Evolutionary conservation across 2,329 filamentous ascomycete genomes (phyloP), one percentile per base, ranked within the genome.

Genomic region (Colletotrichum viniferum): DNA sequence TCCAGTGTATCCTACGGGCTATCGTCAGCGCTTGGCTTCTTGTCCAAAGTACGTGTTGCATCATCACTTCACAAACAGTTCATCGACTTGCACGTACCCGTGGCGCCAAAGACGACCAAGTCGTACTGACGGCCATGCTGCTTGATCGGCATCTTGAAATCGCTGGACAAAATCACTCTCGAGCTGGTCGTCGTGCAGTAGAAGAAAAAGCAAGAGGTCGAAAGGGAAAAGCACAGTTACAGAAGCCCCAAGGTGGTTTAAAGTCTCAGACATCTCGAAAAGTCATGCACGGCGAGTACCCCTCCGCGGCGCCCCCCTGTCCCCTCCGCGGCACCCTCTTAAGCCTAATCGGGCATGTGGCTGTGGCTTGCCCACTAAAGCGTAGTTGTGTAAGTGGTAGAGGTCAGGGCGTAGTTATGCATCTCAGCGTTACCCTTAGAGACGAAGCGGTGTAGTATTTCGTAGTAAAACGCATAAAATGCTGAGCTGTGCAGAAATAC

Each of bases 1-100:
- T 52, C 96, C 96, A 0, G 96, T 98, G 84, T 97, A 98, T 32
- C 96, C 96, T 82, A 90, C 7, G n/a, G 36, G 16, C 38, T 13
- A 28, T 55, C 6, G 28, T 70, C 32, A 68, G 69, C 43, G n/a
- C 28, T 34, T 12, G 26, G 2, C 21, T 26, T 26, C 67, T 55
- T 32, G 58, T 12, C 14, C 24, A 4, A 7, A 38, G 43, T 43
- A 32, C 21, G 14, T 18, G 6, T 18, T 28, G 26, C n/a, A 55
- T 30, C 32, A 34, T 43, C 34, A 55, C 65, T 34, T 58, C 52
- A 74, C 21, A 9, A 61, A 58, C 14, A 36, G 21, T 21, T 43
- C 30, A 16, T 32, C 24, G 21, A 56, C 60, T 65, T 60, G 36
- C 24, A 77, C 83, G 80, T 83, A 91, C 90, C 90, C 48, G 89